Conservation (phyloP, 805 yeast species). For the Suhomyces tanzawaensis region DNA sequence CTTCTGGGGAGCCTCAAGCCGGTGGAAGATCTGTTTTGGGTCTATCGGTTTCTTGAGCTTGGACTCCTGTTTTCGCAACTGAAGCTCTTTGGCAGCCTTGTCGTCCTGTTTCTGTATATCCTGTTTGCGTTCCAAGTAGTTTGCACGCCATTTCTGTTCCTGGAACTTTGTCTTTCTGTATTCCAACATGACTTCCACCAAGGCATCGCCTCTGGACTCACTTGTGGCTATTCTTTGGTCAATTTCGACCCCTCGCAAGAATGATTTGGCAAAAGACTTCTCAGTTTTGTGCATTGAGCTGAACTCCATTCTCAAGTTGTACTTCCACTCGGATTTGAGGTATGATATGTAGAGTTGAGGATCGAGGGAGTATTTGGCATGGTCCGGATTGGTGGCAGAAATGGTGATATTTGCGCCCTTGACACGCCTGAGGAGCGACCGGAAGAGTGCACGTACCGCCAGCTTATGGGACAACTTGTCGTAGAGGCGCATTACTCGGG, state of each 20-base stretch:
- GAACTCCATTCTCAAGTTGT: constrained; percentile 6
- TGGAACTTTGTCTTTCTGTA: constrained; percentile 6
- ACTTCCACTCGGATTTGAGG: constrained; percentile 2
- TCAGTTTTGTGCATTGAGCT: neutral
- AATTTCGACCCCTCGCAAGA: constrained; percentile 2
- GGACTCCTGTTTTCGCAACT: constrained; percentile 6
- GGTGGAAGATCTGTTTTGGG: constrained; percentile 3
- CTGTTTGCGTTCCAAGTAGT: constrained; percentile 8
- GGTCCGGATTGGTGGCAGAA: neutral
- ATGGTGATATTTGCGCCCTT: neutral
- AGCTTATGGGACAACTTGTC: constrained; percentile 2
- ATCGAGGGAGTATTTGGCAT: constrained; percentile 1
- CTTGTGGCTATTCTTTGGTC: neutral
- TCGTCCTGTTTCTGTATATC: constrained; percentile 11
- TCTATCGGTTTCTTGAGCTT: constrained; percentile 2
- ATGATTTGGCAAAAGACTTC: neutral
- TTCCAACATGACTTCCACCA: neutral
- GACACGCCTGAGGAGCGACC: constrained; percentile 4
- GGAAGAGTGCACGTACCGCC: constrained; percentile 1
- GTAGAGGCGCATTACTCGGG: constrained; percentile 1
- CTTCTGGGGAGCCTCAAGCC: constrained; percentile 9
- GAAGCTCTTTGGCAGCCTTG: constrained; percentile 5
- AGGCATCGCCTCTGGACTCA: neutral
- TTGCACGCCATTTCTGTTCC: constrained; percentile 18
- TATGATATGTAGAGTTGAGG: constrained; percentile 3